Percentiles rank a stretch among this genome's conserved stretches.
These are phyloP conservation scores for Backusella parvicylindrica DNA, from an alignment of 192 early-diverging fungal species.

Conservation along the genomic window DNA sequence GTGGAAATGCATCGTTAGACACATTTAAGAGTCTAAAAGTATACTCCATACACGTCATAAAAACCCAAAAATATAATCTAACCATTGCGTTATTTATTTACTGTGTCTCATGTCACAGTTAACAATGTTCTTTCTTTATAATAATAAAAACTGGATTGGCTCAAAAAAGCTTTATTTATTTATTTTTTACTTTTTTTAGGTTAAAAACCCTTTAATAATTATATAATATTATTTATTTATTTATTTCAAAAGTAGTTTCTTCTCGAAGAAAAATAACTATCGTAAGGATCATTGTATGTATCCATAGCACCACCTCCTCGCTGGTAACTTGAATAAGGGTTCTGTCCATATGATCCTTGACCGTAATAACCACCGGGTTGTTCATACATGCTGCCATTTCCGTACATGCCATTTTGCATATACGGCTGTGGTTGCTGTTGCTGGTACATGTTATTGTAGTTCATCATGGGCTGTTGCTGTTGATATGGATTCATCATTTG, in stretches of 20 bases:
- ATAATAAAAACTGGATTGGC: too few species aligned
- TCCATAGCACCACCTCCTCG: neutral
- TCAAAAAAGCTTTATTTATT: too few species aligned
- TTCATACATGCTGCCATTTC: neutral
- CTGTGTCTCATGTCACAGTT: too few species aligned
- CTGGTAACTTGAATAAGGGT: neutral
- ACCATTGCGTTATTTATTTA: too few species aligned
- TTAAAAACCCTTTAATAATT: too few species aligned
- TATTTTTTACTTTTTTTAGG: too few species aligned
- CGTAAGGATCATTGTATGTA: neutral
- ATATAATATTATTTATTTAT: too few species aligned
- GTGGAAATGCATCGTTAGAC: too few species aligned
- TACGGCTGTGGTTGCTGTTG: neutral
- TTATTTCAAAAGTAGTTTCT: neutral
- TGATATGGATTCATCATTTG: slow-evolving; percentile 2
- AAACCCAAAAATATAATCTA: too few species aligned
- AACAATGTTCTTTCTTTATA: too few species aligned
- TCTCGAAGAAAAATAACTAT: neutral
- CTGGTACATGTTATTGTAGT: neutral
- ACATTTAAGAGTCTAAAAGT: too few species aligned
- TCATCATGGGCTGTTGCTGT: neutral
- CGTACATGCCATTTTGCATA: neutral
- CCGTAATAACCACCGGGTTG: neutral
- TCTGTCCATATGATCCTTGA: neutral
- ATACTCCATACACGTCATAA: too few species aligned